Evolutionary conservation across 164 flowering plant genomes (phyloP), one percentile per base, ranked within the genome.

Genomic region (Tinospora cordifolia): DNA sequence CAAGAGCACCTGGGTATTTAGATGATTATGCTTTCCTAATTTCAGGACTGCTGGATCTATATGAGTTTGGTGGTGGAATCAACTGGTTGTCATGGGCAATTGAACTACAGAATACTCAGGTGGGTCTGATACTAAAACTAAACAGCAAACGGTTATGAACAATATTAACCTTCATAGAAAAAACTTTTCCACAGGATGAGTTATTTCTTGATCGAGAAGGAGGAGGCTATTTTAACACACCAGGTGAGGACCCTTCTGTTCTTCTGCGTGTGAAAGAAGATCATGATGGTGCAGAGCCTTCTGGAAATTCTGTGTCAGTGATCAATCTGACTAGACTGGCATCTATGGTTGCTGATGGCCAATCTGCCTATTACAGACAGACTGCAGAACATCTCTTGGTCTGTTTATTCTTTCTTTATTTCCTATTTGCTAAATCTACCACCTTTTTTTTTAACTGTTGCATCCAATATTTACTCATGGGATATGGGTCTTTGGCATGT

Each of bases 261-360:
- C 87, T 93, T 67, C 92, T 93, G 57, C 90, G 97, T 19, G 87
- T 91, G 76, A 93, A 93, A 79, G 98, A 93, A 80, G 98, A 93
- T 69, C 91, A 93, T 70, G 98, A 93, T 72, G 98, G 96, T 6
- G 98, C 98, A 36, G 98, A 93, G 75, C 97, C 98, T 38, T 91
- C 97, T 12, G 97, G 98, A 13, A 93, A 93, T 76, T 93, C 98
- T 0, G 95, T 91, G 38, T 82, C 98, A 63, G 88, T 75, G 0
- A 87, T 91, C 69, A 93, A 93, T 78, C 94, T 91, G 46, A 80
- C 86, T 14, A 83, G 97, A 67, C 76, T 93, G 75, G 87, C 92
- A 15, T 84, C 91, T 57, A 69, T 89, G 80, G 81, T 84, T 63
- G 11, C 80, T 3, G 84, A 82, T 7, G 63, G 72, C 36, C 72